phyloP scores from a whole-genome alignment of 2,329 filamentous ascomycete genomes.

The Sphaerulina vaccinii region DNA sequence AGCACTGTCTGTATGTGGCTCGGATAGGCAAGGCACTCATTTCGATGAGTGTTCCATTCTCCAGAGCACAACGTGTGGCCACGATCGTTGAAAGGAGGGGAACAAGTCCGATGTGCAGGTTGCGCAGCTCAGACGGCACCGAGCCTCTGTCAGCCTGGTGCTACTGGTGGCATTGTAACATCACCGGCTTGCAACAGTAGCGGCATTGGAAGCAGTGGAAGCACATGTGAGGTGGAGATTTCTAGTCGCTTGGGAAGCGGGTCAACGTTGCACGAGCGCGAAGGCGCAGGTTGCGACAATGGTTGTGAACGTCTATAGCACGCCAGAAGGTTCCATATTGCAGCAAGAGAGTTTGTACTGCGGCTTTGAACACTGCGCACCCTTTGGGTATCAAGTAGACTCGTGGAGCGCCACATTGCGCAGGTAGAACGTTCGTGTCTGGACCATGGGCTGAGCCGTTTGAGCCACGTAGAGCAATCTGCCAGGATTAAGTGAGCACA shows the following conservation, averaged over 20 bases:
- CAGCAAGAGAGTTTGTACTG: not conserved
- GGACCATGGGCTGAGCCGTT: not conserved
- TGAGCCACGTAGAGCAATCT: not conserved
- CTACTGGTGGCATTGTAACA: not conserved
- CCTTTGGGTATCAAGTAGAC: not conserved
- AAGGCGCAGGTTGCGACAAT: not conserved
- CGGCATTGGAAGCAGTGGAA: not conserved
- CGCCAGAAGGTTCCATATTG: not conserved
- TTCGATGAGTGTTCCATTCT: slow-evolving; percentile 3
- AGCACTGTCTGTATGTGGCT: slow-evolving; percentile 10
- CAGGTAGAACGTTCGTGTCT: not conserved
- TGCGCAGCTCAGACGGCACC: slow-evolving; percentile 3
- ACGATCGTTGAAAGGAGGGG: not conserved
- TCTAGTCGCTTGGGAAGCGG: slow-evolving; percentile 4
- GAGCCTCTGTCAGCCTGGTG: not conserved
- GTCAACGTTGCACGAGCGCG: not conserved
- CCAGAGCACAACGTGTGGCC: slow-evolving; percentile 1
- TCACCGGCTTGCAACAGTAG: not conserved
- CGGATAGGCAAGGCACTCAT: slow-evolving; percentile 6
- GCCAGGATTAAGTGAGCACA: slow-evolving; percentile 9
- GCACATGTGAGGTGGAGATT: slow-evolving; percentile 1
- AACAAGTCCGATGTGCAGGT: not conserved
- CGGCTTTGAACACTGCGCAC: not conserved
- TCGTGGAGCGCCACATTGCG: not conserved
- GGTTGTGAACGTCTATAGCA: not conserved